Conservation (phyloP, 805 yeast genomes). For the Vanderwaltozyma tropicalis region DNA sequence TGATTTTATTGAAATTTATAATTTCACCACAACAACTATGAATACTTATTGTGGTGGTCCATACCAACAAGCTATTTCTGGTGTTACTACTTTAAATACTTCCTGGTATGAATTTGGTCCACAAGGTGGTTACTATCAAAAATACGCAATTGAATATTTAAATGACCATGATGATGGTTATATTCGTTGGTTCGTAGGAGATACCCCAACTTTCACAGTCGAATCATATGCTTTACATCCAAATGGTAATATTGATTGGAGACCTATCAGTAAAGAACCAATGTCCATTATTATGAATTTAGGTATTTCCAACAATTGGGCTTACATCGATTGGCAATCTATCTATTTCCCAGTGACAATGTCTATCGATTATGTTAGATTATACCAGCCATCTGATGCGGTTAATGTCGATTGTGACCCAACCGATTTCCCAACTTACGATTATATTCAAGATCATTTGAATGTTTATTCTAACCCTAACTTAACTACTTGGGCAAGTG, state of each 20-base stretch:
- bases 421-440: conserved; percentile 67
- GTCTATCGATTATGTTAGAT: conserved; percentile 75
- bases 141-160: conserved; percentile 66
- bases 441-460: conserved; percentile 64
- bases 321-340: conserved; percentile 82
- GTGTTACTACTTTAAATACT: conserved; percentile 63
- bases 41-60: conserved; percentile 91
- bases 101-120: conserved; percentile 72
- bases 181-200: conserved; percentile 79
- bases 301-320: conserved; percentile 90
- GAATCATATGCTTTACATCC: conserved; percentile 72
- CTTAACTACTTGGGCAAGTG: conserved; percentile 60
- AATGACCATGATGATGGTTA: conserved; percentile 66
- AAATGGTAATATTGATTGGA: conserved; percentile 80
- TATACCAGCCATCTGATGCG: conserved; percentile 71
- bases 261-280: conserved; percentile 80
- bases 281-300: conserved; percentile 81
- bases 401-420: conserved; percentile 78
- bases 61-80: conserved; percentile 85
- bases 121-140: conserved; percentile 47
- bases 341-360: conserved; percentile 68
- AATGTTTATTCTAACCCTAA: conserved; percentile 63
- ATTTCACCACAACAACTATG: conserved; percentile 61
- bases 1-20: conserved; percentile 62
- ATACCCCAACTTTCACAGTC: conserved; percentile 62